Evolutionary conservation across 495 filamentous ascomycete species (phyloP), one percentile per base, ranked within the genome.

Genomic region (Bacidia rubella): DNA sequence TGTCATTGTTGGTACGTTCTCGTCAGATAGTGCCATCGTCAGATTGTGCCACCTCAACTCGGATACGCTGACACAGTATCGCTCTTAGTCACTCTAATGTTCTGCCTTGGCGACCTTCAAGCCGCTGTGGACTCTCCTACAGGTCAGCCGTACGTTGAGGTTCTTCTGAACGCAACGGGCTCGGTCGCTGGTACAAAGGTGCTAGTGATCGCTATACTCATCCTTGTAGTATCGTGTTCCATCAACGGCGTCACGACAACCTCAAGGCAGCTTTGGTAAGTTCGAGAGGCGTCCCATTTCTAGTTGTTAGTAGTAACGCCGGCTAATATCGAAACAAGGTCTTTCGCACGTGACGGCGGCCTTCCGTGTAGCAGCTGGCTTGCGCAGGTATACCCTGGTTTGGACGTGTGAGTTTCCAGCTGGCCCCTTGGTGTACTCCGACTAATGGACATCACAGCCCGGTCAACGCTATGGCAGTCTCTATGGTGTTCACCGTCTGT

Each of bases 301-400:
- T 42, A 27, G 43, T 26, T 7, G 25, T 46, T 42, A 20, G 25
- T 23, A 52, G 25, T 12, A 44, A 47, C 10, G 41, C 21, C 22
- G 51, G 20, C 39, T 57, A 24, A 54, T 19, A 1, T 47, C 47
- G n/a, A 20, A 23, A 51, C 46, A 35, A 57, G 55, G 55, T 57
- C 66, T 19, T 74, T 67, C 58, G 69, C 68, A 20, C 59, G 71
- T 17, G 70, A 72, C 51, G 54, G 62, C n/a, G 70, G 70, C n/a
- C 62, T 71, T 35, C 70, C 70, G 19, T 70, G 65, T 53, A 66
- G 63, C 44, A 47, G 26, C 2, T 70, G 62, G 60, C 52, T 71
- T 23, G 58, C 61, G 17, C 45, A 57, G 55, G 65, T 68, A 48
- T 59, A 58, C 42, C 49, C 54, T 48, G 40, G 47, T 42, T 47